Evolutionary conservation across 345 rosid genomes (phyloP).

Genomic region (Physaria fendleri): DNA sequence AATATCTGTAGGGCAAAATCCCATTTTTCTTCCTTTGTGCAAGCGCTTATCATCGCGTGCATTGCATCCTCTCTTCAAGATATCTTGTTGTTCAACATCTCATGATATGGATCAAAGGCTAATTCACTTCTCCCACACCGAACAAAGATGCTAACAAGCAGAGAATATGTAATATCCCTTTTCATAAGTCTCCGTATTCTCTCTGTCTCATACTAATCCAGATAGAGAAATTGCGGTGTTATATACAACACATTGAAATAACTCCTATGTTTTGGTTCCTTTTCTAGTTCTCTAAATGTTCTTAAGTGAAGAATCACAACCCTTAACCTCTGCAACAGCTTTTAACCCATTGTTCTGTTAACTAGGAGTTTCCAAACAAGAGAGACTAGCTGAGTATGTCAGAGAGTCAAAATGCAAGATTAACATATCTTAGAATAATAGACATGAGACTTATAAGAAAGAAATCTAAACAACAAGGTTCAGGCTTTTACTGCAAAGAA

Average conservation of each 20-base stretch:
- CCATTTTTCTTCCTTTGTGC: conserved; percentile 57
- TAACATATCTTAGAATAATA: too few species aligned
- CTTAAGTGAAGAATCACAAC: conserved; percentile 55
- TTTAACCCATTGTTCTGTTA: too few species aligned
- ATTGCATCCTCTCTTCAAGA: conserved; percentile 47
- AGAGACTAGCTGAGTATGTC: too few species aligned
- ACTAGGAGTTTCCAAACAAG: too few species aligned
- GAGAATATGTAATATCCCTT: conserved; percentile 53
- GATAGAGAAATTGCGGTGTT: conserved; percentile 70
- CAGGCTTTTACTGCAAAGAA: neutral
- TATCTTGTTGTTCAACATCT: conserved; percentile 48
- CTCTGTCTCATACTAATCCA: conserved; percentile 51
- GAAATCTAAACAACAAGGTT: neutral
- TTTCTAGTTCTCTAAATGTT: conserved; percentile 48
- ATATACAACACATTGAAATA: conserved; percentile 59
- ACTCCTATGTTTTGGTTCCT: conserved; percentile 24
- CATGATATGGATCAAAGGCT: conserved; percentile 64
- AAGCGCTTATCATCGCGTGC: conserved; percentile 55
- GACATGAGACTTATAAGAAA: neutral
- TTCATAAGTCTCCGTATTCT: conserved; percentile 60
- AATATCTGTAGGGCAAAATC: conserved; percentile 48
- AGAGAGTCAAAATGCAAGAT: too few species aligned
- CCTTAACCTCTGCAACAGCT: conserved; percentile 46
- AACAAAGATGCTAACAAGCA: conserved; percentile 60
- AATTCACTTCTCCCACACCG: conserved; percentile 53